Base-by-base conservation (phyloP, 257 asterid species). In the Fraxinus cuspidata region DNA sequence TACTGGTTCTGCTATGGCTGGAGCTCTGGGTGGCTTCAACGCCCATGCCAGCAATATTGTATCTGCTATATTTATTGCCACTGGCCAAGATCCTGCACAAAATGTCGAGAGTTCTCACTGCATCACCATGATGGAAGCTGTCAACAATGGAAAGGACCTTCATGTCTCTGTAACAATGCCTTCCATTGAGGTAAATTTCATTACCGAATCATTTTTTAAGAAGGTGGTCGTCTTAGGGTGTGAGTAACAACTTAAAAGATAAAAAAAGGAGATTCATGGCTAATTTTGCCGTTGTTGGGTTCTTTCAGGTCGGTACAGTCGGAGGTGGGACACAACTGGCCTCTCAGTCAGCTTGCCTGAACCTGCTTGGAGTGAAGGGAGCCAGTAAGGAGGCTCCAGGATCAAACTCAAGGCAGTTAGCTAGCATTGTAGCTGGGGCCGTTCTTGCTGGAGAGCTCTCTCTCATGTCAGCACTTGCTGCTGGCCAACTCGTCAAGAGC, bases 271-370 rank as follows among this genome's bases (percentile, higher is more conserved):
- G 69, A 53, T 29, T 32, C 1, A 10, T 13, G 56, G 70, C 32
- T 53, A 19, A 18, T 18, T 29, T 31, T 51, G 15, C 42, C 18
- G 60, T 18, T 49, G 60, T 49, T 42, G 49, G 49, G 23, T 49
- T 49, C 25, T 78, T 72, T 67, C 82, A 78, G 82, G 84, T 82
- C 1, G 87, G 89, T 6, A 85, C 89, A 0, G 82, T 85, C 3
- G 86, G 86, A 63, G 89, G 89, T 49, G 89, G 89, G 66, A 85
- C 89, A 12, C 89, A 85, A 70, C 77, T 85, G 2, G 83, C 87
- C 0, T 83, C 87, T 7, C 89, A 85, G 64, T 76, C 89, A 15
- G 89, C 89, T 2, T 85, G 89, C 70, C 72, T 85, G 29, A 85
- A 83, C 63, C 72, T 85, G 16, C 82, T 85, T 25, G 85, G 89